Evolutionary conservation across 768 basidiomycete genomes (phyloP).

Genomic region (Naganishia friedmannii): DNA sequence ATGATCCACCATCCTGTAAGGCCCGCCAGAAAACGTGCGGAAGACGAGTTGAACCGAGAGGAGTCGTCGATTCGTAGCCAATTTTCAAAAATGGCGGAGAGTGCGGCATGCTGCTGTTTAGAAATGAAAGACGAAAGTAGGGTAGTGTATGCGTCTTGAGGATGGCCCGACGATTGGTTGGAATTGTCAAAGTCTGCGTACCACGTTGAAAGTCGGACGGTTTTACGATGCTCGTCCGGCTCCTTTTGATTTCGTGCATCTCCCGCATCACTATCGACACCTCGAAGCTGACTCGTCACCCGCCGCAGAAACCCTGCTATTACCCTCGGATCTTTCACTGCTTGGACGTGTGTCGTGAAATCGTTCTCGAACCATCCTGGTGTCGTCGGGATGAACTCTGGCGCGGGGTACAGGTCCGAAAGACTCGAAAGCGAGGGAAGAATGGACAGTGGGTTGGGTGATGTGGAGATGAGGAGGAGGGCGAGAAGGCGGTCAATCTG

Average conservation of each 20-base stretch:
- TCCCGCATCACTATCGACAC: neutral
- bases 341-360: neutral
- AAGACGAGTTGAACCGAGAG: neutral
- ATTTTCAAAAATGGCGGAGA: neutral
- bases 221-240: too few relatives aligned
- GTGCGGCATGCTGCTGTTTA: neutral
- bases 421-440: constrained; percentile 2
- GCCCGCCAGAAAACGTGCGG: neutral
- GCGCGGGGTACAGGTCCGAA: neutral
- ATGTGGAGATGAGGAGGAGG: neutral
- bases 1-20: neutral
- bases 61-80: neutral
- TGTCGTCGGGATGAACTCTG: neutral
- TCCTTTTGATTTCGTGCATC: neutral
- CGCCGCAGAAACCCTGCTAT: neutral
- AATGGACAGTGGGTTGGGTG: neutral
- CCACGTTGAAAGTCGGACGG: neutral
- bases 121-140: neutral
- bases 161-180: neutral
- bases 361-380: constrained; percentile 14
- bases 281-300: neutral
- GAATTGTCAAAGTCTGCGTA: neutral
- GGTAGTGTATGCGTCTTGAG: neutral
- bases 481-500: constrained; percentile 12
- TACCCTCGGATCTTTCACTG: constrained; percentile 9